Evolutionary conservation across 2,329 filamentous ascomycete species (phyloP), one percentile per base, ranked within the genome.

Genomic region (Colletotrichum somersetense): DNA sequence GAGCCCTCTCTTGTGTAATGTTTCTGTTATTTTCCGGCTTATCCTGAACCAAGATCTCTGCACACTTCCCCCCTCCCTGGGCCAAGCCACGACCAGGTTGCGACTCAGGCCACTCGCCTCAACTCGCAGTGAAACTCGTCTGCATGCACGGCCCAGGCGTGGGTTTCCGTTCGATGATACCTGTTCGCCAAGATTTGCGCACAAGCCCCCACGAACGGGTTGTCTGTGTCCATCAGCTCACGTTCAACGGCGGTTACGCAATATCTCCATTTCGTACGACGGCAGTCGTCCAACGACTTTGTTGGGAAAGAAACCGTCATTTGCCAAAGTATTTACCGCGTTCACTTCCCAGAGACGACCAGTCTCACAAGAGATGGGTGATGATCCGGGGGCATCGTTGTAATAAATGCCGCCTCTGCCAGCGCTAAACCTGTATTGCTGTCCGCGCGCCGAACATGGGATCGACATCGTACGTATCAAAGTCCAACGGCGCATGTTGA

Each of bases 361-460:
- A 11, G 35, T 20, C 8, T 23, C 5, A 16, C 20, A 30, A n/a
- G 10, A 30, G 1, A 38, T 5, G 6, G 7, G 30, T 40, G 30
- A n/a, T 20, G 48, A 20, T 35, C 23, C 16, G 40, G 42, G 55
- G 33, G 33, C 46, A n/a, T 44, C 46, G 35, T 55, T n/a, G 12
- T 33, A 10, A n/a, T 11, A 11, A 10, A 26, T 26, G 33, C 16
- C n/a, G 33, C 40, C 23, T 61, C 46, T 56, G 38, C 23, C 61
- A 62, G 59, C 70, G 61, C 61, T 57, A 53, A 65, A 23, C 33
- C 70, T 70, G 46, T 23, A 30, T 14, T 16, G 11, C 30, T 42
- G 66, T 56, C 70, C 61, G 59, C 53, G 53, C 59, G 55, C 53
- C 66, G 66, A 72, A 72, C 59, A 65, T 72, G 46, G 42, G 70